Base-by-base conservation (phyloP, 345 rosid genomes). In the Rubroshorea leprosula region DNA sequence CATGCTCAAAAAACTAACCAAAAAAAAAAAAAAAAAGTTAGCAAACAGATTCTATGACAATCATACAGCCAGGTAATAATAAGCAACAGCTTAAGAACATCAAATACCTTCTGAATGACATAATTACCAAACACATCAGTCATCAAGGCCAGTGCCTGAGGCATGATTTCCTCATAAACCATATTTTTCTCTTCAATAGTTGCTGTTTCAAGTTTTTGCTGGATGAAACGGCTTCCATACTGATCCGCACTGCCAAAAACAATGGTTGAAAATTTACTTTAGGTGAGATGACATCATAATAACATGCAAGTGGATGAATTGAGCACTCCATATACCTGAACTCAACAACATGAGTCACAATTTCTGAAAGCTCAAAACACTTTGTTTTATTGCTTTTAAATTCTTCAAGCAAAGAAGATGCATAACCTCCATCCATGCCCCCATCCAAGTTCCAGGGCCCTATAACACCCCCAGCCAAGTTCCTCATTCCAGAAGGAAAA, bases 1-100 rank as follows among this genome's bases (percentile, higher is more conserved):
- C 88, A 63, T 83, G 83, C 78, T 80, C 88, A 68, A 83, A 83
- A 61, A 83, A 83, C 85, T 83, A 79, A n/a, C n/a, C n/a, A n/a
- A n/a, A 45, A 61, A 0, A 8, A 20, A 58, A 15, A 50, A 1
- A 55, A 25, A 50, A 45, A 49, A 14, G 25, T 52, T 58, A 7
- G 17, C 15, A n/a, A n/a, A n/a, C 2, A 50, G 38, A 43, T 51
- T 15, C 19, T 24, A 60, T 35, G 26, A 39, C 4, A 51, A 25
- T 23, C 6, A 50, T 21, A 55, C 21, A 59, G 12, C 25, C 10
- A 47, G 23, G 48, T 39, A 51, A n/a, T n/a, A 19, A 51, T 38
- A 31, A 17, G 38, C 35, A 50, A 76, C 29, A 57, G 21, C 24
- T 19, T n/a, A 57, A 17, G 13, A 23, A 15, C 3, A 51, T 21